Conservation (phyloP, 495 filamentous ascomycete species). For the Podospora anserina region DNA sequence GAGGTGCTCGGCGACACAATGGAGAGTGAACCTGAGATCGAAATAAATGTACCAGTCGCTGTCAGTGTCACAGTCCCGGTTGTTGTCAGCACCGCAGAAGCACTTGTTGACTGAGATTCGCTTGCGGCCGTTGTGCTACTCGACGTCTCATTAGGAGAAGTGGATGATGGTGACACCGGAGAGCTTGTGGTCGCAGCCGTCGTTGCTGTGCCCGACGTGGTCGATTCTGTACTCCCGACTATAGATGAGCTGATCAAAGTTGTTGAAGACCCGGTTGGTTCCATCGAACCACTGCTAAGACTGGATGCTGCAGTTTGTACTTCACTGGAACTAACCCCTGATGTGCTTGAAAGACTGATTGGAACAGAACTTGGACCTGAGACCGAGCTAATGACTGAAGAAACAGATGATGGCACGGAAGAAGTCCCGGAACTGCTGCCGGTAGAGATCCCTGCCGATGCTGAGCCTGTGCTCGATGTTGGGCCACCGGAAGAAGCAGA, state of each 20-base stretch:
- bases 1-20: neutral
- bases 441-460: no score
- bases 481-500: neutral
- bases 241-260: neutral
- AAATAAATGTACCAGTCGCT: slow-evolving; percentile 6
- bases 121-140: neutral
- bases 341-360: neutral
- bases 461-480: neutral
- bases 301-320: neutral
- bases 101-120: neutral
- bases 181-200: neutral
- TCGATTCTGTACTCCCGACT: neutral
- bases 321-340: neutral
- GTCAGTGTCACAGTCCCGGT: slow-evolving; percentile 4
- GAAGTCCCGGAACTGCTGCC: neutral
- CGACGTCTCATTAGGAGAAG: neutral
- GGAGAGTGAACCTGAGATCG: neutral
- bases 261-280: neutral
- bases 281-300: neutral
- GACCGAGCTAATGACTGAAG: neutral
- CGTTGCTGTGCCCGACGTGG: neutral
- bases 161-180: neutral
- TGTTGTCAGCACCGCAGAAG: neutral
- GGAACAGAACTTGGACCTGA: neutral
- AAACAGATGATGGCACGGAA: neutral